Evolutionary conservation across 176 grass and related monocot species (phyloP).

Genomic region (Aegilops tauschii): DNA sequence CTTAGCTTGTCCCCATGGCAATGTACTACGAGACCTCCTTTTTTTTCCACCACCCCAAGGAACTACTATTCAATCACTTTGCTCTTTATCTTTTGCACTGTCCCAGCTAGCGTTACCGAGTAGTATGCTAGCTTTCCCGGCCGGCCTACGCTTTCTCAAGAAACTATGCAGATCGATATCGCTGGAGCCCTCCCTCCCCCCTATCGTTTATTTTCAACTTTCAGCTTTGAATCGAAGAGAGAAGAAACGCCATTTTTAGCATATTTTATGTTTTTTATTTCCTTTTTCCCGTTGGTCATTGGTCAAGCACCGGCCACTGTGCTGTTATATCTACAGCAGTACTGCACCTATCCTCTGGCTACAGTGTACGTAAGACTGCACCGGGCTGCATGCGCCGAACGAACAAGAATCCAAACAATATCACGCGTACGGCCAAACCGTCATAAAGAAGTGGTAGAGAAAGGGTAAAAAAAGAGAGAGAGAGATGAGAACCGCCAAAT

Average conservation of each 20-base stretch:
- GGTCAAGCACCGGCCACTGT: constrained; percentile 11
- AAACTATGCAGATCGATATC: constrained; percentile 27
- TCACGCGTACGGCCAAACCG: not conserved
- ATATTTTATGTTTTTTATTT: not conserved
- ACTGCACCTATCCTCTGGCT: not conserved
- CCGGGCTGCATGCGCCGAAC: not conserved
- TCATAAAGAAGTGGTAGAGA: not conserved
- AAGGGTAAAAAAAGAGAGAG: not conserved
- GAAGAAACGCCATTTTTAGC: not conserved
- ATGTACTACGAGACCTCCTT: not conserved
- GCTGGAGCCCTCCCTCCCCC: not conserved
- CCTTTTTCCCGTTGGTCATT: not conserved
- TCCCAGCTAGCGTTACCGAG: constrained; percentile 1
- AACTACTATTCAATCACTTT: constrained; percentile 48
- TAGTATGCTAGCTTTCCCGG: not conserved
- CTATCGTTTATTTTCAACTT: not conserved
- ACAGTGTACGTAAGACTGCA: not conserved
- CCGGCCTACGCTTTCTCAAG: constrained; percentile 32
- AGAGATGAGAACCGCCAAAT: not conserved
- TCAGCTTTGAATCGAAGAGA: not conserved
- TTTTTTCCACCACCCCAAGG: constrained; percentile 26
- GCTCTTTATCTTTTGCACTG: constrained; percentile 43
- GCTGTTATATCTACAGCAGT: not conserved
- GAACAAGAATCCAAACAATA: not conserved
- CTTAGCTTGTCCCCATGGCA: not conserved